Percentiles rank a stretch among this genome's conserved stretches.
Evolutionary conservation across 1,284 basidiomycete genomes (phyloP).

Genomic region (Tilletia caries): DNA sequence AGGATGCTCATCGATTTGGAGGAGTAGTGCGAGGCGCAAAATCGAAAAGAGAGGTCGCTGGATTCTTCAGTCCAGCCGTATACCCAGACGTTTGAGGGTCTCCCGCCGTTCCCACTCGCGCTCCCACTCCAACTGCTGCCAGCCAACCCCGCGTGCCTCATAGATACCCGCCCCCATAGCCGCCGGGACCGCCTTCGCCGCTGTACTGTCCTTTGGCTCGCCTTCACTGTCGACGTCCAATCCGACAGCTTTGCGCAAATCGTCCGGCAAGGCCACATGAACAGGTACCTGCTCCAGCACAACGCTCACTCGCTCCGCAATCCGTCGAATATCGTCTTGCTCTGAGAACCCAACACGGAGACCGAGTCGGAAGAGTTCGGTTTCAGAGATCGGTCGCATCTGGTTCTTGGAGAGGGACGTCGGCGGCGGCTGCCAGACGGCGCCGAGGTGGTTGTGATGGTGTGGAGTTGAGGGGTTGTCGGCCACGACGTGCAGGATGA

Average conservation of each 20-base stretch:
- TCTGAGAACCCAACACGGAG: slow-evolving; percentile 44
- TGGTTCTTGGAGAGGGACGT: not conserved
- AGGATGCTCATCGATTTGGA: no score
- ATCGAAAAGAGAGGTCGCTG: no score
- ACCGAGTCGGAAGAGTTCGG: slow-evolving; percentile 48
- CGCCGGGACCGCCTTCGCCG: not conserved
- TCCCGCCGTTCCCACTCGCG: slow-evolving; percentile 13
- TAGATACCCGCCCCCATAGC: slow-evolving; percentile 5
- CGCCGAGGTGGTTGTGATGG: not conserved
- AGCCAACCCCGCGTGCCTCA: slow-evolving; percentile 13
- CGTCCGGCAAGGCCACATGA: not conserved
- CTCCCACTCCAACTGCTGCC: slow-evolving; percentile 14
- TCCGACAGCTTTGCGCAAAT: not conserved
- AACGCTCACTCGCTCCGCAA: slow-evolving; percentile 42
- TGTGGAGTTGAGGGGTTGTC: slow-evolving; percentile 25
- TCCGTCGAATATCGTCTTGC: slow-evolving; percentile 36
- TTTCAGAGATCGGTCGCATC: slow-evolving; percentile 35
- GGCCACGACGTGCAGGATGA: slow-evolving; percentile 46
- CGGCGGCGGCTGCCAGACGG: slow-evolving; percentile 9
- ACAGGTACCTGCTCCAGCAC: slow-evolving; percentile 17
- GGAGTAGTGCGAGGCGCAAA: no score
- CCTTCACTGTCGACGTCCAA: not conserved
- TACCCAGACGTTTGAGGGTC: slow-evolving; percentile 5
- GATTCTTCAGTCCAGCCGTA: slow-evolving; percentile 11
- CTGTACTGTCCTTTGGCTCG: no score